phyloP scores from a whole-genome alignment of 805 yeast species.

The Teunomyces barrocoloradensis region DNA sequence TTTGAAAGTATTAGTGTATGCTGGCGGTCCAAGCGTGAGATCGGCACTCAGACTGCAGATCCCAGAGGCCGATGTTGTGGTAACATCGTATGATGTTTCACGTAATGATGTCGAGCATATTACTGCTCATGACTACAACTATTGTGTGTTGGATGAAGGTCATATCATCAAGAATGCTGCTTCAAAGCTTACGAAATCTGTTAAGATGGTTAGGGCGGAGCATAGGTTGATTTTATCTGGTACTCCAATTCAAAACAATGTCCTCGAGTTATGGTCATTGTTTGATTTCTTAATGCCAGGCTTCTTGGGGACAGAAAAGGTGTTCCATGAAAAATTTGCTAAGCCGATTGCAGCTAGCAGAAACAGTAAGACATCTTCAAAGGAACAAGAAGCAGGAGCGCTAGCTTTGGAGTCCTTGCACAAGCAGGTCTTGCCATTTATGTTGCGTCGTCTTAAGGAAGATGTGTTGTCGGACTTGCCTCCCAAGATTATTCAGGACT shows the following conservation, averaged over 20 bases:
- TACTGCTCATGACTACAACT: conserved; percentile 68
- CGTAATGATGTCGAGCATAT: conserved; percentile 81
- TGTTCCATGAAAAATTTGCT: conserved; percentile 93
- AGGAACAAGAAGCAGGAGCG: conserved; percentile 96
- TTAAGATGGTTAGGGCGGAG: conserved; percentile 76
- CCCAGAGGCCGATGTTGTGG: conserved; percentile 70
- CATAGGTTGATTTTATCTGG: conserved; percentile 92
- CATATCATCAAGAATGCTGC: conserved; percentile 92
- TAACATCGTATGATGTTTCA: conserved; percentile 94
- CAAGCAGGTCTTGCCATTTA: conserved; percentile 93
- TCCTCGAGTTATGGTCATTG: conserved; percentile 93
- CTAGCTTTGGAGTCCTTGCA: conserved; percentile 93
- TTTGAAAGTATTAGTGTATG: conserved; percentile 77
- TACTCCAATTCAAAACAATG: conserved; percentile 97
- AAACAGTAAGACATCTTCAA: conserved; percentile 81
- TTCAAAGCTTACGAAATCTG: conserved; percentile 86
- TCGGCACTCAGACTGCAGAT: conserved; percentile 52
- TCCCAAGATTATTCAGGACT: conserved; percentile 97
- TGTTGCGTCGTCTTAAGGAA: conserved; percentile 93
- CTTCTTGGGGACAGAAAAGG: conserved; percentile 89
- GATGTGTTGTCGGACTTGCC: conserved; percentile 95
- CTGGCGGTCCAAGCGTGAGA: conserved; percentile 86
- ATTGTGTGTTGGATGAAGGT: conserved; percentile 96
- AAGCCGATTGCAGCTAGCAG: conserved; percentile 95
- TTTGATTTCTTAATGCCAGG: conserved; percentile 99